phyloP scores from a whole-genome alignment of 768 basidiomycete species.

The Macrolepiota dolichaula region DNA sequence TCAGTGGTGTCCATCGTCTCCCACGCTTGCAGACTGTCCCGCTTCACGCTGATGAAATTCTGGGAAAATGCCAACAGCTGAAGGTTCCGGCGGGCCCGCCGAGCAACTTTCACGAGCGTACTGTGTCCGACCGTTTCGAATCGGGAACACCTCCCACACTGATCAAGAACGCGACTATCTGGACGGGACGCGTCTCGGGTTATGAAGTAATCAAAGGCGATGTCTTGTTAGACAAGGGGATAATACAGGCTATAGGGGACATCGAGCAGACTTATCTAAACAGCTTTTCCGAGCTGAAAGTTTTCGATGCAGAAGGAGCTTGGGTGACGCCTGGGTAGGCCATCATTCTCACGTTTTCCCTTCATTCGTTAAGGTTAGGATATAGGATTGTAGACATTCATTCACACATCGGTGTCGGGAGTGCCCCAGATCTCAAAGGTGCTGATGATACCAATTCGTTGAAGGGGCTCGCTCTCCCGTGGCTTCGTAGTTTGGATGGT shows the following conservation, averaged over 20 bases:
- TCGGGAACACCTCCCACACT: conserved; percentile 59
- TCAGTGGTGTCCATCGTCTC: neutral
- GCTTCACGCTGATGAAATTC: conserved; percentile 35
- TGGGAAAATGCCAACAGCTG: conserved; percentile 49
- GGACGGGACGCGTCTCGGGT: conserved; percentile 55
- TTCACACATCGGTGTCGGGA: conserved; percentile 46
- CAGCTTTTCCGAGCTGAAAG: conserved; percentile 26
- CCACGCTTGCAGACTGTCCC: conserved; percentile 24
- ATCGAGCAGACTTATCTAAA: conserved; percentile 24
- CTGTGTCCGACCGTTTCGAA: conserved; percentile 58
- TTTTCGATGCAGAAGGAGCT: conserved; percentile 54
- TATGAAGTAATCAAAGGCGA: conserved; percentile 55
- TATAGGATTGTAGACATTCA: conserved; percentile 42
- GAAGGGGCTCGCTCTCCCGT: conserved; percentile 41
- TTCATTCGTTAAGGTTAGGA: neutral
- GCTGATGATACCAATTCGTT: conserved; percentile 53
- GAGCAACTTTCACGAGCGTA: conserved; percentile 33
- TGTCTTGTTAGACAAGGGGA: conserved; percentile 55
- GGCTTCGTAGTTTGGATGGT: conserved; percentile 69
- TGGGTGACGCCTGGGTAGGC: conserved; percentile 71
- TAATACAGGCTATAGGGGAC: conserved; percentile 50
- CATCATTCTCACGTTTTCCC: too few species aligned
- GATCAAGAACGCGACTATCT: conserved; percentile 69
- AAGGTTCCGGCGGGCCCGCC: conserved; percentile 46
- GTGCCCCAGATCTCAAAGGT: conserved; percentile 26